phyloP scores from a whole-genome alignment of 2,329 filamentous ascomycete genomes.

The Graphiopsis chlorocephala region DNA sequence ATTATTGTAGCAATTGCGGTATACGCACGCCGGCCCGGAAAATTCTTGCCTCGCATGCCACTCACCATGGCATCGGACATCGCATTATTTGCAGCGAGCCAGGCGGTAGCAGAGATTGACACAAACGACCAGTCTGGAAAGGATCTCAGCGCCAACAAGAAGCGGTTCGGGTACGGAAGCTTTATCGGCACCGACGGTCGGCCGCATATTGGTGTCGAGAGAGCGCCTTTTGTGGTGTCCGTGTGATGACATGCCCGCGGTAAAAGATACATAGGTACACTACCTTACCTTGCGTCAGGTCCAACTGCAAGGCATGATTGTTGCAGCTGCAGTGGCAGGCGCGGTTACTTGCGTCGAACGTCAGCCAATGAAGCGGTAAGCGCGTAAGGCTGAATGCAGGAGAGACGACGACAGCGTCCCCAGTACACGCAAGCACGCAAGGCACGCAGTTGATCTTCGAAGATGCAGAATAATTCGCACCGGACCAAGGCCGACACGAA shows the following conservation, averaged over 20 bases:
- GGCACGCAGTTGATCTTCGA: background rate
- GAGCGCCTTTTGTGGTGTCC: constrained; percentile 38
- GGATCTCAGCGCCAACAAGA: background rate
- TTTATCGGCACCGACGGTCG: constrained; percentile 50
- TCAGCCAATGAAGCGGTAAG: constrained; percentile 8
- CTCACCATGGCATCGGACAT: constrained; percentile 50
- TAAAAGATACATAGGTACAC: constrained; percentile 4
- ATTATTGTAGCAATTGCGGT: constrained; percentile 42
- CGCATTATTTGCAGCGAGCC: constrained; percentile 49
- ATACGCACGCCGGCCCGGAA: constrained; percentile 43
- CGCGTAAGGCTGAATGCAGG: constrained; percentile 13
- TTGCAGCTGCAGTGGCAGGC: background rate
- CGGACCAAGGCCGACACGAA: constrained; percentile 5
- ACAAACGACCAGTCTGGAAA: background rate
- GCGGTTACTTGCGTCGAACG: constrained; percentile 1
- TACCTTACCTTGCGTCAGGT: background rate
- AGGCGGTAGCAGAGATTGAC: constrained; percentile 39
- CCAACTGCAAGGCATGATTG: background rate
- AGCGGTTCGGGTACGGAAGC: constrained; percentile 48
- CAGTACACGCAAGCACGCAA: constrained; percentile 3
- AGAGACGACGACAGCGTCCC: constrained; percentile 1
- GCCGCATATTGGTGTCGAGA: constrained; percentile 53
- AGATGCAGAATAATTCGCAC: background rate
- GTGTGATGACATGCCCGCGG: background rate
- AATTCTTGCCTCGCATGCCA: constrained; percentile 52